These are phyloP conservation scores for Rhinocladiella similis DNA, from an alignment of 2,329 filamentous ascomycete genomes.

Conservation along the genomic window DNA sequence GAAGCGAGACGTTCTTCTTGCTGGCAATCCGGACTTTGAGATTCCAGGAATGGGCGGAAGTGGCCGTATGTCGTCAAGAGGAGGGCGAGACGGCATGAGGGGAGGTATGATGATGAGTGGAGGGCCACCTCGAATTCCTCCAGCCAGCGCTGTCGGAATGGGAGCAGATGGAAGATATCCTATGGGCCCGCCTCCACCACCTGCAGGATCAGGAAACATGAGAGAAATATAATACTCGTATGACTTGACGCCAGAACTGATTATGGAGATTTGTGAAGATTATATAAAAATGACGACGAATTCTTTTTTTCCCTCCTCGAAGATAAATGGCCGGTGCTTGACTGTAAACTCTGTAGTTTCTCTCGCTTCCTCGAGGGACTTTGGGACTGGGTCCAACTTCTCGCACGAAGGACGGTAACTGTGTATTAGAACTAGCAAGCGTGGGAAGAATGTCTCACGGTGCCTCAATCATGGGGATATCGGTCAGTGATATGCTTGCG, in stretches of 20 bases:
- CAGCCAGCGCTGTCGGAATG: conserved; percentile 17
- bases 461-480: no score
- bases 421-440: no score
- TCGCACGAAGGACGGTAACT: no score
- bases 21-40: conserved; percentile 83
- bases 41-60: conserved; percentile 51
- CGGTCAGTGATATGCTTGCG: no score
- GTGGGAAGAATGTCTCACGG: no score
- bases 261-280: not conserved
- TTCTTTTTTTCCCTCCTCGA: not conserved
- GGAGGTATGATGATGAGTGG: conserved; percentile 16
- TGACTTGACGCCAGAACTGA: not conserved
- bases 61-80: conserved; percentile 3
- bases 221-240: conserved; percentile 9
- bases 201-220: conserved; percentile 7
- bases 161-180: conserved; percentile 19
- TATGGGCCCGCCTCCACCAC: conserved; percentile 9
- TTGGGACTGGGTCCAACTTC: no score
- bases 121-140: conserved; percentile 16
- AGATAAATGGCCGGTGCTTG: no score
- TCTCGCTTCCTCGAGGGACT: no score
- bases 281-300: not conserved
- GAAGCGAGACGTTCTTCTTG: conserved; percentile 71
- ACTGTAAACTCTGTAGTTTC: no score
- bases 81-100: conserved; percentile 18